These are phyloP conservation scores for Maudiozyma barnettii DNA, from an alignment of 805 yeast genomes.

Conservation along the genomic window DNA sequence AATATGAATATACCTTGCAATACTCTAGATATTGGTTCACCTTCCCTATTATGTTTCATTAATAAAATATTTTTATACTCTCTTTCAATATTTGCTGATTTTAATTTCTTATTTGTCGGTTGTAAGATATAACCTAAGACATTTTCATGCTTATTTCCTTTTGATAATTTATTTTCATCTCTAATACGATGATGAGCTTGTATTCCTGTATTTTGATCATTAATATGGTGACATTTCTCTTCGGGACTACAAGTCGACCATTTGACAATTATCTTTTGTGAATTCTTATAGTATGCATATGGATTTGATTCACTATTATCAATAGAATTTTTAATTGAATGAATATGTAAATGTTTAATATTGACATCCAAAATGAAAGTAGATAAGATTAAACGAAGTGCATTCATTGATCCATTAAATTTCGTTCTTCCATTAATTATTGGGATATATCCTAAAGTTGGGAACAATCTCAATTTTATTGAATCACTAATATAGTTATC, in stretches of 20 bases:
- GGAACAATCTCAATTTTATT: slow-evolving; percentile 46
- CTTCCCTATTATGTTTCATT: background rate
- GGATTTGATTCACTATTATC: background rate
- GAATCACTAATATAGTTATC: slow-evolving; percentile 35
- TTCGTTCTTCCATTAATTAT: slow-evolving; percentile 44
- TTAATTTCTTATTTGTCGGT: slow-evolving; percentile 8
- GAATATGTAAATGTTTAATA: slow-evolving; percentile 42
- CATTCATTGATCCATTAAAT: slow-evolving; percentile 47
- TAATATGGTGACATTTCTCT: background rate
- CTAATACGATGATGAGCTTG: background rate
- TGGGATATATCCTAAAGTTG: slow-evolving; percentile 46
- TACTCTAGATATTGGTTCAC: slow-evolving; percentile 1
- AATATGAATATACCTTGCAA: slow-evolving; percentile 50
- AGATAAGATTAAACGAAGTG: slow-evolving; percentile 45
- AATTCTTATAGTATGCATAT: background rate
- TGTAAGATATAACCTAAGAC: slow-evolving; percentile 11
- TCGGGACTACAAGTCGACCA: slow-evolving; percentile 19
- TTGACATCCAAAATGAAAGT: slow-evolving; percentile 41
- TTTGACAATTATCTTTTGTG: slow-evolving; percentile 15
- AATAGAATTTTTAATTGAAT: slow-evolving; percentile 22
- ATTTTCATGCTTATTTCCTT: background rate
- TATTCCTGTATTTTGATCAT: background rate
- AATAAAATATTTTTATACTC: background rate
- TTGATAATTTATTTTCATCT: background rate
- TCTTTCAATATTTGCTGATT: slow-evolving; percentile 1